Base-by-base conservation (phyloP, 495 filamentous ascomycete genomes). In the Xylaria cubensis region DNA sequence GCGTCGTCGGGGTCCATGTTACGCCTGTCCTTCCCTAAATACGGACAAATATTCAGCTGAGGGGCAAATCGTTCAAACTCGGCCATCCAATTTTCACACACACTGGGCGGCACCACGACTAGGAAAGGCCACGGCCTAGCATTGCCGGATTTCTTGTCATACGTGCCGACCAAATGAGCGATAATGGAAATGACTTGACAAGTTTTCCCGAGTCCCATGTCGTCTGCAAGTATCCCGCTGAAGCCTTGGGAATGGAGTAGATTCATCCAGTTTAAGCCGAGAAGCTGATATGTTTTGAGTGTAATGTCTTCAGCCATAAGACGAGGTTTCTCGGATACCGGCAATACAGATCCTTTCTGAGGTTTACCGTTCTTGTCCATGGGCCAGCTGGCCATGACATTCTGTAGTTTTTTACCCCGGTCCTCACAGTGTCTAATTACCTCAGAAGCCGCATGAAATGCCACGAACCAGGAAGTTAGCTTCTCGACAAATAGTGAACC, bases 121-220 rank as follows among this genome's bases (percentile, higher is more conserved):
- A 99, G 82, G 78, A 97, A 95, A 41, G 94, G 93, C 65, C 94
- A 86, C 0, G 81, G 94, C 61, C 86, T 87, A 17, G 90, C 82
- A 32, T 83, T 72, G 9, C 72, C 68, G 1, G 65, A 69, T 4
- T 66, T 51, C 17, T 70, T 64, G 9, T 72, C 70, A 53, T 78
- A 79, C 3, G 75, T 88, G 74, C 94, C 89, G 17, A 90, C 88
- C 8, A 99, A 84, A 73, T 97, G 92, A 4, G 94, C 90, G 29
- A 99, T 86, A 78, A 98, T 95, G 0, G 94, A 89, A 74, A 99
- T 97, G 67, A 99, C 94, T 76, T 98, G 95, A 74, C 94, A 97
- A 0, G 96, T 99, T 84, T 99, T 99, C 13, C 96, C 96, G 10
- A 98, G 86, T 55, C 96, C 96, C 96, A 99, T 99, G 74, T 99